Conservation (phyloP, 1,284 basidiomycete genomes). For the Ceratobasidium theobromae region DNA sequence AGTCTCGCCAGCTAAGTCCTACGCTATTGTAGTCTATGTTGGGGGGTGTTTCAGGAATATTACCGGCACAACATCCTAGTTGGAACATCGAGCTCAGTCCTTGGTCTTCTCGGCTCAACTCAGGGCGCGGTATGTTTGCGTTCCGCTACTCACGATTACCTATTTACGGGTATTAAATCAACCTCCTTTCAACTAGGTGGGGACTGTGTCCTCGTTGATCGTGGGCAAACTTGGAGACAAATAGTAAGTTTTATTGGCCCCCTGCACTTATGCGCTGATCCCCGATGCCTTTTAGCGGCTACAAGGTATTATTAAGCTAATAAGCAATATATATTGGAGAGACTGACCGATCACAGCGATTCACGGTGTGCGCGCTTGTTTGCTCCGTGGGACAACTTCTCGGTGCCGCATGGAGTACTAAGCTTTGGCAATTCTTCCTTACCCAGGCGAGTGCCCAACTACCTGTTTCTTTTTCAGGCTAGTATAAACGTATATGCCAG, state of each 20-base stretch:
- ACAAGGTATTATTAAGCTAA: conserved; percentile 14
- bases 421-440: conserved; percentile 40
- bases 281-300: conserved; percentile 19
- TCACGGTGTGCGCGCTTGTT: conserved; percentile 36
- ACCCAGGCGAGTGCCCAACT: conserved; percentile 32
- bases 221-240: conserved; percentile 36
- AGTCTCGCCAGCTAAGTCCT: not conserved
- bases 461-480: not conserved
- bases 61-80: conserved; percentile 33
- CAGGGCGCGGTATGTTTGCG: conserved; percentile 31
- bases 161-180: not conserved
- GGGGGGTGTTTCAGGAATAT: conserved; percentile 37
- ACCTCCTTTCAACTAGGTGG: conserved; percentile 12
- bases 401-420: conserved; percentile 37
- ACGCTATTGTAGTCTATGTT: conserved; percentile 28
- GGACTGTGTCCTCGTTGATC: conserved; percentile 36
- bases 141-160: no score
- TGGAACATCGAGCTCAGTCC: conserved; percentile 30
- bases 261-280: not conserved
- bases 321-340: not conserved
- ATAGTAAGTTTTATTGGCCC: conserved; percentile 31
- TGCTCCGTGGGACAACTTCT: conserved; percentile 35
- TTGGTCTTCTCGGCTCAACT: conserved; percentile 34
- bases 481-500: conserved; percentile 10
- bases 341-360: conserved; percentile 22